Percentiles rank a stretch among this genome's conserved stretches.
Evolutionary conservation across 176 grass and related monocot species (phyloP).

Genomic region (Puya raimondii): DNA sequence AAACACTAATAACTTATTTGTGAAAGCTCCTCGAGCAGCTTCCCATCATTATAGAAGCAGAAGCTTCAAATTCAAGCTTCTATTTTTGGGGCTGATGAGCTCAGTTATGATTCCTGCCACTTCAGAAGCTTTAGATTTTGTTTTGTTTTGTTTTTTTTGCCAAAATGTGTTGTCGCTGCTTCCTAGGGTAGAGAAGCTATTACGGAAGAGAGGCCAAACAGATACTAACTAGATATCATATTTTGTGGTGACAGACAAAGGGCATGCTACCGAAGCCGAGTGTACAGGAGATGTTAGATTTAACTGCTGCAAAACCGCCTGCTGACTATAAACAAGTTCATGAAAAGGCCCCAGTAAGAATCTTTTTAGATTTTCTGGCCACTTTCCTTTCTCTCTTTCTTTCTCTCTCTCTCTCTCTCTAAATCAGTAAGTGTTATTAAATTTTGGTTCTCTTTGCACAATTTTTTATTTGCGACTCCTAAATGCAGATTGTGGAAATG

Average conservation of each 20-base stretch:
- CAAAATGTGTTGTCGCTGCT: too few relatives aligned
- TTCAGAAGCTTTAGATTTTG: too few relatives aligned
- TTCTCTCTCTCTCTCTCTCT: slow-evolving; percentile 3
- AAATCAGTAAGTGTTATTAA: background rate
- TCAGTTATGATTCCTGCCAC: too few relatives aligned
- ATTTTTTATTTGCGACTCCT: background rate
- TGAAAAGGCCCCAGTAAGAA: slow-evolving; percentile 21
- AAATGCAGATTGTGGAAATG: slow-evolving; percentile 32
- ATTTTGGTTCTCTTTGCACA: background rate
- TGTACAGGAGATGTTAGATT: slow-evolving; percentile 12
- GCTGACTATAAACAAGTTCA: slow-evolving; percentile 7
- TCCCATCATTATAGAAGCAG: too few relatives aligned
- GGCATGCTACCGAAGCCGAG: slow-evolving; percentile 35
- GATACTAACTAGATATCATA: background rate
- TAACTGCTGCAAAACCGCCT: slow-evolving; percentile 28
- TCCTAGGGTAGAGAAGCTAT: too few relatives aligned
- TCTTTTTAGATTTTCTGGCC: slow-evolving; percentile 17
- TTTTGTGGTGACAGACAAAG: slow-evolving; percentile 11
- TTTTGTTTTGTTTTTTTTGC: too few relatives aligned
- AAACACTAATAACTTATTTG: too few relatives aligned
- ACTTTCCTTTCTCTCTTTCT: background rate
- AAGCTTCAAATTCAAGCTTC: too few relatives aligned
- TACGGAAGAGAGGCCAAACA: too few relatives aligned
- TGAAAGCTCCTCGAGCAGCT: too few relatives aligned
- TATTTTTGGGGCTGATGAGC: too few relatives aligned